Base-by-base conservation (phyloP, 2,329 filamentous ascomycete genomes). In the Penicillium glabrum region DNA sequence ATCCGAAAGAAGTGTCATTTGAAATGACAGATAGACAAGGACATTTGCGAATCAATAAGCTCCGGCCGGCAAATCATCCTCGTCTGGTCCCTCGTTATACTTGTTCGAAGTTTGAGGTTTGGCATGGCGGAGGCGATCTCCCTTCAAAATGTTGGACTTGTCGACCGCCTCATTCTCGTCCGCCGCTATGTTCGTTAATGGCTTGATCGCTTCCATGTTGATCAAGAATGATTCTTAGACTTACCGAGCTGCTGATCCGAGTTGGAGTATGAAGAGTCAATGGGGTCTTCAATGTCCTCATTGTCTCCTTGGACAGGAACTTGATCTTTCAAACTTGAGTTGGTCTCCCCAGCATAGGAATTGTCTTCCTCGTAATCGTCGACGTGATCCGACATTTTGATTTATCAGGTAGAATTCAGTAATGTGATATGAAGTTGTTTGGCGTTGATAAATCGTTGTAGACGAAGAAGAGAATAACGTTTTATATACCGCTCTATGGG, bases 51-150 rank as follows among this genome's bases (percentile, higher is more conserved):
- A 37, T 37, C 35, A 37, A 6, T n/a, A n/a, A n/a, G 33, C 33
- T 37, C n/a, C 33, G n/a, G 43, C 45, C 2, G 67, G 66, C 27
- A 69, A 23, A 9, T 70, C 67, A 35, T 63, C 59, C 41, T 69
- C 67, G 13, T 43, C 59, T 2, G 61, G 63, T 0, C 68, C 67
- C 45, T 69, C 65, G 19, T 51, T 65, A 46, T 70, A 70, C 37
- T 51, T 49, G 23, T 62, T 61, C 3, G 23, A 10, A 19, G 62
- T 62, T 46, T 37, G 51, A 19, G 67, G 67, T 52, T 68, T 66
- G 10, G 63, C 57, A 46, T 67, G 67, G 23, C 67, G 67, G 14
- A 65, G 58, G 13, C 61, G 59, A 26, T 66, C 61, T 13, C 63
- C 68, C n/a, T 29, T 21, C 8, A 70, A 10, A 14, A 69, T 57